Base-by-base conservation (phyloP, 169 alveolate species). In the Plasmodium billcollinsi region DNA sequence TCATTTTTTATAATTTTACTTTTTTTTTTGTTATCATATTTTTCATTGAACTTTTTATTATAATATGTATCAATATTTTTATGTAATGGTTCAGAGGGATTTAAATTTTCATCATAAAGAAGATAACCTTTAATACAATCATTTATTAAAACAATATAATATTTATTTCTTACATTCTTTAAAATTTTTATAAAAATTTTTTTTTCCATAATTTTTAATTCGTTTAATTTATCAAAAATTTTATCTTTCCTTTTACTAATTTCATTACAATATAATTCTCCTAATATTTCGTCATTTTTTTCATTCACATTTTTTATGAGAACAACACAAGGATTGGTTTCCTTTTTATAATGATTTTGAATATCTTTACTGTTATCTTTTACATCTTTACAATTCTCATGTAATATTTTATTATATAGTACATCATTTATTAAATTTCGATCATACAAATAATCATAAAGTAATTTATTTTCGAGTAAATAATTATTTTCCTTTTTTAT, bases 81-180 rank as follows among this genome's bases (percentile, higher is more conserved):
- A 21, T 49, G 47, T 33, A 66, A 26, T 29, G 3, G 20, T 67
- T 83, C 33, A 3, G 26, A 29, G 8, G 39, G 20, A 9, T 62
- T 56, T 26, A 21, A 74, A 2, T 49, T 49, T 65, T 86, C 76
- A 39, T 86, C 92, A 74, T 86, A 61, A 11, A 86, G 24, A 7
- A 86, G 49, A 65, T 71, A 86, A 6, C 92, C 92, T 45, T 54
- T 70, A 59, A 86, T 86, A 66, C 92, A 86, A 61, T 74, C 88
- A 72, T 86, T 71, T 59, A 86, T 63, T 59, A 86, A 72, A 61
- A 86, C 92, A 21, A 71, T 56, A 56, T 45, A 86, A 71, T 86
- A 86, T 72, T 86, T 86, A 72, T 86, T 86, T 56, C 88, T 86
- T 71, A 86, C 67, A 86, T 71, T 86, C 62, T 86, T 86, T 43